Evolutionary conservation across 306 rosid species (phyloP).

Genomic region (Quercus ilex): DNA sequence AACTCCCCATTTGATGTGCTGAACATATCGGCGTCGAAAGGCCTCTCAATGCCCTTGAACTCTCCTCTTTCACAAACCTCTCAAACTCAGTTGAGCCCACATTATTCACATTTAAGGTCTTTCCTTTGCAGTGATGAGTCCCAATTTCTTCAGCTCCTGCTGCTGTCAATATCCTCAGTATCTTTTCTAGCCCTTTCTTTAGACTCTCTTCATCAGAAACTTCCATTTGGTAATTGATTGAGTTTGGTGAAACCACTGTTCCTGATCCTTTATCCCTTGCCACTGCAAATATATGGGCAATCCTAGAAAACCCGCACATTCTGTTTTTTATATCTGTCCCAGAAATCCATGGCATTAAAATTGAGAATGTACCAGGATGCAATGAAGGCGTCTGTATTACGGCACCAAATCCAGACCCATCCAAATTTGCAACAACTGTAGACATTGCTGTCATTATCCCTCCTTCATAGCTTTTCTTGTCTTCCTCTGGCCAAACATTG

Average conservation of each 20-base stretch:
- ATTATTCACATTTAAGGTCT: conserved; percentile 49
- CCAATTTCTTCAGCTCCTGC: conserved; percentile 94
- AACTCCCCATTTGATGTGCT: conserved; percentile 91
- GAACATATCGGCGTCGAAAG: conserved; percentile 55
- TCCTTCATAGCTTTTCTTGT: conserved; percentile 78
- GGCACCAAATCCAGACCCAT: conserved; percentile 63
- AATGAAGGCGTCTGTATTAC: conserved; percentile 83
- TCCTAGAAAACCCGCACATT: conserved; percentile 64
- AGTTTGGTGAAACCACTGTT: conserved; percentile 24
- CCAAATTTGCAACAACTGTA: conserved; percentile 47
- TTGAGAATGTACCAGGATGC: conserved; percentile 80
- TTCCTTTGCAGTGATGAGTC: conserved; percentile 59
- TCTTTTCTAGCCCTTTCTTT: conserved; percentile 57
- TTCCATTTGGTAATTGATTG: conserved; percentile 43
- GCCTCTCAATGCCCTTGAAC: conserved; percentile 53
- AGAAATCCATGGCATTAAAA: conserved; percentile 77
- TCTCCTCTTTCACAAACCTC: conserved; percentile 71
- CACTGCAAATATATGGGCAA: conserved; percentile 74
- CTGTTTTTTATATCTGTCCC: conserved; percentile 54
- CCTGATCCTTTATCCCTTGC: conserved; percentile 82
- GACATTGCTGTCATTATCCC: conserved; percentile 95
- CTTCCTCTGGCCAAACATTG: conserved; percentile 49
- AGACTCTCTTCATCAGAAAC: conserved; percentile 44
- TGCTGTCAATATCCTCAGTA: conserved; percentile 65
- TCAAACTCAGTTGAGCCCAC: conserved; percentile 52